These are phyloP conservation scores for Cubamyces sp. DNA, from an alignment of 768 basidiomycete genomes.

Conservation along the genomic window DNA sequence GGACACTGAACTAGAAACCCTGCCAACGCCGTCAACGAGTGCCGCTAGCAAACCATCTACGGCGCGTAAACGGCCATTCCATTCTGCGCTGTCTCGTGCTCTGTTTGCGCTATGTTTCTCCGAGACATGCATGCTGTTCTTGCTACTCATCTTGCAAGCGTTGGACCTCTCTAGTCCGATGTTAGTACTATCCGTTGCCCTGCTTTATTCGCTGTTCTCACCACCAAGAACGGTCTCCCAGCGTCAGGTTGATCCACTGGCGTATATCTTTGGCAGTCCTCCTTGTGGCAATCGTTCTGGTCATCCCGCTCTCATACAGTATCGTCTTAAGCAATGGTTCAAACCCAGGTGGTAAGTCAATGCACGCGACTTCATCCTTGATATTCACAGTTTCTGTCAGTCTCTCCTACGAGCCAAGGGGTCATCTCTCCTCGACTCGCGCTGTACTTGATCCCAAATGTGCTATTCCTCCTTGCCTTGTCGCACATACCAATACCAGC, in stretches of 20 bases:
- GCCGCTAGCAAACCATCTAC: not conserved
- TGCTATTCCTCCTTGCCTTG: slow-evolving; percentile 49
- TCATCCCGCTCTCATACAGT: slow-evolving; percentile 67
- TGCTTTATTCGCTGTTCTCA: not conserved
- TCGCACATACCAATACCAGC: slow-evolving; percentile 71
- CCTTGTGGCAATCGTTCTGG: slow-evolving; percentile 61
- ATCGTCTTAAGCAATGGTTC: slow-evolving; percentile 51
- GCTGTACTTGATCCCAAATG: slow-evolving; percentile 54
- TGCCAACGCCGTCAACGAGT: slow-evolving; percentile 42
- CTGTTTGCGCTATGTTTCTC: slow-evolving; percentile 74
- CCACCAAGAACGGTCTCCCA: slow-evolving; percentile 30
- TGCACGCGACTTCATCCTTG: not conserved
- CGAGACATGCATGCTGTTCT: slow-evolving; percentile 74
- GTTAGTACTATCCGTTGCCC: slow-evolving; percentile 43
- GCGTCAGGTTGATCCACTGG: slow-evolving; percentile 72
- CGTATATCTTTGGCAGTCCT: slow-evolving; percentile 63
- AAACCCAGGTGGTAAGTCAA: slow-evolving; percentile 17
- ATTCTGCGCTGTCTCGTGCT: slow-evolving; percentile 58
- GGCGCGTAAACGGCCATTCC: slow-evolving; percentile 39
- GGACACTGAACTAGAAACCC: slow-evolving; percentile 43
- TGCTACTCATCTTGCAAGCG: slow-evolving; percentile 75
- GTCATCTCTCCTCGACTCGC: slow-evolving; percentile 38
- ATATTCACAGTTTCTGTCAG: slow-evolving; percentile 2
- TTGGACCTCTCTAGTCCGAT: slow-evolving; percentile 52
- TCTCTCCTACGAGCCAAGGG: slow-evolving; percentile 33